These are phyloP conservation scores for Mycena metata DNA, from an alignment of 768 basidiomycete genomes.

Conservation along the genomic window DNA sequence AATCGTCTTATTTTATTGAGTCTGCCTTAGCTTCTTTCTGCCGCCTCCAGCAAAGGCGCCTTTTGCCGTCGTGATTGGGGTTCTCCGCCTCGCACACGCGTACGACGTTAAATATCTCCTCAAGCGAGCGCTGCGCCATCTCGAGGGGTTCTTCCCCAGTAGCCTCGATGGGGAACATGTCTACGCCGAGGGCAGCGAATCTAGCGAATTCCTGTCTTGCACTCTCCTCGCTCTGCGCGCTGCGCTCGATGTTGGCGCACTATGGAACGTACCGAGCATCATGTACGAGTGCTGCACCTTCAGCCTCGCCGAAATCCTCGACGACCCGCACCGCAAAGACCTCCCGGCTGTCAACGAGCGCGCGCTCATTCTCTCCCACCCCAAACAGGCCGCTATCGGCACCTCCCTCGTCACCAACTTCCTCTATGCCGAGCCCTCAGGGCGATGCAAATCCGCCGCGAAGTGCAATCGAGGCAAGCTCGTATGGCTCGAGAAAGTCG, in stretches of 20 bases:
- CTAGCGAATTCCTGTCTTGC: not conserved
- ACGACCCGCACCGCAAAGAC: too few relatives aligned
- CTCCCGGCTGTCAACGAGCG: too few relatives aligned
- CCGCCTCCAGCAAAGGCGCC: not conserved
- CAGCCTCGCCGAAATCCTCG: not conserved
- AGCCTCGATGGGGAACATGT: not conserved
- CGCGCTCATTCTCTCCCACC: too few relatives aligned
- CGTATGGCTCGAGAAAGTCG: too few relatives aligned
- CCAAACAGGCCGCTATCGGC: too few relatives aligned
- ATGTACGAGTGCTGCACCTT: conserved; percentile 18
- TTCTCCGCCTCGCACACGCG: conserved; percentile 9
- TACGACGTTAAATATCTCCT: conserved; percentile 5
- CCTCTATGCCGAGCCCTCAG: too few relatives aligned
- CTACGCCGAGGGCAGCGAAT: not conserved
- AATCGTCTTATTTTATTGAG: too few relatives aligned
- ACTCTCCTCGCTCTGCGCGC: not conserved
- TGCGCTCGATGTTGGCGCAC: conserved; percentile 13
- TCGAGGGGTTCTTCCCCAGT: conserved; percentile 6
- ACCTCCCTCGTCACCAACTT: too few relatives aligned
- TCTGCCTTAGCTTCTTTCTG: conserved; percentile 7
- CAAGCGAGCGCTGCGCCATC: conserved; percentile 14
- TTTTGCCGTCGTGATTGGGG: not conserved
- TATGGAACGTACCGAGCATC: conserved; percentile 15
- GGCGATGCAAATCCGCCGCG: too few relatives aligned
- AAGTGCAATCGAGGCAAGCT: too few relatives aligned